These are phyloP conservation scores for Poa annua DNA, from an alignment of 176 grass and related monocot species.

Conservation along the genomic window DNA sequence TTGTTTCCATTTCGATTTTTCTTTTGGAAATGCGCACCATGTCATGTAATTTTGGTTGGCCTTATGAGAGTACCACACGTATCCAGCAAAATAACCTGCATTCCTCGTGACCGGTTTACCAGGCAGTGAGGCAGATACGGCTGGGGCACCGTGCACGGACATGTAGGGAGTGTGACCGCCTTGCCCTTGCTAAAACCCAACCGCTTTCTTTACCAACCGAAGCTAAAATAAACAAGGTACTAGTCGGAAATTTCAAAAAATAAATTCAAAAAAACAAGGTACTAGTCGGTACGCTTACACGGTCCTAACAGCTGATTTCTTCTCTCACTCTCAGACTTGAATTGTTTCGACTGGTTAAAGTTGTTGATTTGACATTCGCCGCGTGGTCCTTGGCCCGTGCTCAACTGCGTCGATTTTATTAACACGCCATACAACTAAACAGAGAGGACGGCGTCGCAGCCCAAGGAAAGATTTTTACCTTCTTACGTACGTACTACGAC, in stretches of 20 bases:
- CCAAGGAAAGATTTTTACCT: no score
- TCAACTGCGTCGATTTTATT: no score
- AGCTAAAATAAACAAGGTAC: neutral
- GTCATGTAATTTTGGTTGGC: no score
- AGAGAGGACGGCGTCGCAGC: no score
- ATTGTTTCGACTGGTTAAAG: neutral
- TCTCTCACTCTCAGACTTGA: neutral
- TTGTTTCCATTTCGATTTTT: no score
- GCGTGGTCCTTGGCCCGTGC: no score
- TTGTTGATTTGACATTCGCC: neutral
- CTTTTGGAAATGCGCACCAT: no score
- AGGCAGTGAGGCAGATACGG: neutral
- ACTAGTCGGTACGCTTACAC: neutral
- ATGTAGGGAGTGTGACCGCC: neutral
- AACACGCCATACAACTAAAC: no score
- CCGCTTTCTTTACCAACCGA: neutral
- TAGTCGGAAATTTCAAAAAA: no score
- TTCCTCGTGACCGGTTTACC: slow-evolving; percentile 20
- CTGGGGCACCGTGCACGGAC: neutral
- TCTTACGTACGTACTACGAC: no score
- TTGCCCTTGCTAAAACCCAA: neutral
- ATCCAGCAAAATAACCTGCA: neutral
- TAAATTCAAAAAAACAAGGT: neutral
- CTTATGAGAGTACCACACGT: neutral
- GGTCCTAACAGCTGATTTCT: no score